Evolutionary conservation across 2,329 filamentous ascomycete species (phyloP).

Genomic region (Ceratocystis papillata): DNA sequence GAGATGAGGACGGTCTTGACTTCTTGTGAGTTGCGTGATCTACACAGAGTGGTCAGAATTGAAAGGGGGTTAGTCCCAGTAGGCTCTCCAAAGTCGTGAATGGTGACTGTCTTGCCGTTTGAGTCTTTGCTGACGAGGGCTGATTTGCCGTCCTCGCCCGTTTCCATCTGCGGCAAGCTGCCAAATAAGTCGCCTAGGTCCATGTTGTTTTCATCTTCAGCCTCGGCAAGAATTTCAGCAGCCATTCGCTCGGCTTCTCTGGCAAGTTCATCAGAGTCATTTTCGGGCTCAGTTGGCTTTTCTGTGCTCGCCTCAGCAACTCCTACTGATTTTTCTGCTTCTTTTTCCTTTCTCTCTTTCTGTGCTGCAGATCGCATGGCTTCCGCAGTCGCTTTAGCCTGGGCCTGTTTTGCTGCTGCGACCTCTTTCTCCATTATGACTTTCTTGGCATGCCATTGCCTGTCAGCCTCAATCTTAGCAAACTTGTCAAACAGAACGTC

Average conservation of each 20-base stretch:
- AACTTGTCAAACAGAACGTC: constrained; percentile 64
- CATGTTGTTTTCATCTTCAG: constrained; percentile 45
- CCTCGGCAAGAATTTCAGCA: constrained; percentile 47
- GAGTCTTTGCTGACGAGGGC: constrained; percentile 44
- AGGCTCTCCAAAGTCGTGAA: constrained; percentile 78
- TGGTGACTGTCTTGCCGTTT: constrained; percentile 34
- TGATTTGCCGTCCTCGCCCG: constrained; percentile 49
- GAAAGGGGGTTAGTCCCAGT: constrained; percentile 64
- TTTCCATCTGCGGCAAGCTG: constrained; percentile 49
- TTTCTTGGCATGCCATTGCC: constrained; percentile 51
- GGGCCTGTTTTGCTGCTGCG: constrained; percentile 39
- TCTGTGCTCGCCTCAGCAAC: constrained; percentile 15
- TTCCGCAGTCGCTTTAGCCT: constrained; percentile 27
- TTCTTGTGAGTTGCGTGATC: constrained; percentile 62
- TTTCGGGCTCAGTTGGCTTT: constrained; percentile 24
- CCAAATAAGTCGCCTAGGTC: constrained; percentile 43
- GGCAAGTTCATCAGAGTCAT: constrained; percentile 39
- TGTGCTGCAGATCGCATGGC: not conserved
- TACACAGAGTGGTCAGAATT: constrained; percentile 77
- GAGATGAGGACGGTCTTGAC: constrained; percentile 61
- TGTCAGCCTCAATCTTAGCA: constrained; percentile 42
- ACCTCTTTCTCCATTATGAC: constrained; percentile 53
- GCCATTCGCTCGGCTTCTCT: constrained; percentile 49
- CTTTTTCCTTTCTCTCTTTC: not conserved
- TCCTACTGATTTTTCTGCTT: constrained; percentile 22